phyloP scores from a whole-genome alignment of 192 early-diverging fungal genomes.

The Funneliformis mosseae region DNA sequence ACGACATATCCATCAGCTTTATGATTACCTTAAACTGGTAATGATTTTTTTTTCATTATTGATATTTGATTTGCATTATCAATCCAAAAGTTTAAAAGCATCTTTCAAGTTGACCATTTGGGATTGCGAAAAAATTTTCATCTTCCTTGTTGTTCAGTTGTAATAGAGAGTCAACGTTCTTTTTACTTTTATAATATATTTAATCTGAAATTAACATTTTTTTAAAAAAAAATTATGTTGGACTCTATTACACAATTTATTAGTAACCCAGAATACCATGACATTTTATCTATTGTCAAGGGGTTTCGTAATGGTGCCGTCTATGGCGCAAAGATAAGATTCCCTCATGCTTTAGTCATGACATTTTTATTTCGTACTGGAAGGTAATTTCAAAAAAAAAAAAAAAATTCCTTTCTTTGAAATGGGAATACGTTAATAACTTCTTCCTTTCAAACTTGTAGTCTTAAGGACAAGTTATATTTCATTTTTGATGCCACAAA shows the following conservation, averaged over 20 bases:
- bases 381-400: slow-evolving; percentile 52
- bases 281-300: slow-evolving; percentile 82
- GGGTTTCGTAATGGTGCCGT: slow-evolving; percentile 94
- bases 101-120: too few species aligned
- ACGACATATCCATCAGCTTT: too few species aligned
- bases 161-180: too few species aligned
- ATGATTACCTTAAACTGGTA: too few species aligned
- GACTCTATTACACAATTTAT: slow-evolving; percentile 53
- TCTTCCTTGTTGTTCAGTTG: too few species aligned
- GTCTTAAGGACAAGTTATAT: slow-evolving; percentile 72
- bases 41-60: too few species aligned
- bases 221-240: slow-evolving; percentile 6
- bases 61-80: too few species aligned
- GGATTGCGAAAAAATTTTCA: too few species aligned
- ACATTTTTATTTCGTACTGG: slow-evolving; percentile 90
- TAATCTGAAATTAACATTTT: not conserved
- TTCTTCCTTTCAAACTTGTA: slow-evolving; percentile 36
- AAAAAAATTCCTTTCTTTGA: not conserved
- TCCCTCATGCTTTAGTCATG: slow-evolving; percentile 98
- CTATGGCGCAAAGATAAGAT: slow-evolving; percentile 94
- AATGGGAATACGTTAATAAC: not conserved
- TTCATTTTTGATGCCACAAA: slow-evolving; percentile 86
- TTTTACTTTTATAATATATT: too few species aligned
- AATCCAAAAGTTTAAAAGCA: too few species aligned
- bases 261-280: slow-evolving; percentile 78